These are phyloP conservation scores for Orychophragmus violaceus DNA, from an alignment of 345 rosid genomes.

Conservation along the genomic window DNA sequence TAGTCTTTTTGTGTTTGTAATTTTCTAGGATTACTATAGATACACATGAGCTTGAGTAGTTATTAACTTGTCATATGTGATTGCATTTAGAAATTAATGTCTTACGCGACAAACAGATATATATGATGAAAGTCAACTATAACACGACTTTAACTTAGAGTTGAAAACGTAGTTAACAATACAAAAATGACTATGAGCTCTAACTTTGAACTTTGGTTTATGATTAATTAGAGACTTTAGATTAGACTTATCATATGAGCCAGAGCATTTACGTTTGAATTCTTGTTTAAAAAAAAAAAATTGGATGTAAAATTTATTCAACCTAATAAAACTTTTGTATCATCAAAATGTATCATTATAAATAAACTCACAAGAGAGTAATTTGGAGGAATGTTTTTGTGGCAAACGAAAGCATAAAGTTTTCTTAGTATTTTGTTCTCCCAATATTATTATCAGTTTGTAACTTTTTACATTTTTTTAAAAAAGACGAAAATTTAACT, in stretches of 20 bases:
- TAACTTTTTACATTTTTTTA: no score
- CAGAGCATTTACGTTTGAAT: background rate
- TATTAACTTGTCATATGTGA: slow-evolving; percentile 24
- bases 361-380: background rate
- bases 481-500: no score
- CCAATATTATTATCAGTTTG: no score
- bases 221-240: background rate
- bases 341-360: background rate
- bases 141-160: slow-evolving; percentile 15
- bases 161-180: background rate
- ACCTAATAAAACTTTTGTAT: background rate
- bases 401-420: no score
- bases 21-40: slow-evolving; percentile 8
- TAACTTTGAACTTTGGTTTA: background rate
- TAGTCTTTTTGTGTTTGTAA: slow-evolving; percentile 31
- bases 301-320: background rate
- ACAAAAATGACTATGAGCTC: background rate
- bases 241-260: background rate
- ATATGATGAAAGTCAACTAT: slow-evolving; percentile 19
- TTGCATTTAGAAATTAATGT: slow-evolving; percentile 25
- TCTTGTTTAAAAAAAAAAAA: background rate
- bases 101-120: slow-evolving; percentile 17
- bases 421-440: no score
- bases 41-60: slow-evolving; percentile 8
- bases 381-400: background rate